A percentile compares a stretch with the other conserved stretches of the same genome.
Conservation (phyloP, 495 filamentous ascomycete genomes). For the Tuber calosporum region DNA sequence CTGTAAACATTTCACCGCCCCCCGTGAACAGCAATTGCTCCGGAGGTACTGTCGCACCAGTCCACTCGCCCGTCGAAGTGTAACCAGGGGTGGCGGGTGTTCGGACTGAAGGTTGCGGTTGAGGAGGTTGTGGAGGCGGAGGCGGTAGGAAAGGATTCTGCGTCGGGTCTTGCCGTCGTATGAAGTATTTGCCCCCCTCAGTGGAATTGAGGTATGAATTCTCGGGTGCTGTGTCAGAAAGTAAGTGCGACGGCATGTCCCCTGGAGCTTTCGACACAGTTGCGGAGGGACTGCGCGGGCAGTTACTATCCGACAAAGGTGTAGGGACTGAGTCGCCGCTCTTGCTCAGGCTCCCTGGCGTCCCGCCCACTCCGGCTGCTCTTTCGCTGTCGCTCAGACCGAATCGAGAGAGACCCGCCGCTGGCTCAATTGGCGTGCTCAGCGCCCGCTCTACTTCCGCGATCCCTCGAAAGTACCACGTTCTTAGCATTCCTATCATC, state of each 20-base stretch:
- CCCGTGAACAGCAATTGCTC: constrained; percentile 20
- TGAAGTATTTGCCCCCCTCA: background rate
- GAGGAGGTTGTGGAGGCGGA: background rate
- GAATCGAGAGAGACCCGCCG: constrained; percentile 1
- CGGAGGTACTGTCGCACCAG: background rate
- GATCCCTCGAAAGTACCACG: constrained; percentile 44
- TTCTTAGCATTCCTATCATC: constrained; percentile 62
- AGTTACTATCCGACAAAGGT: background rate
- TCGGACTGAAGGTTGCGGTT: background rate
- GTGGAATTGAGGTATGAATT: no score
- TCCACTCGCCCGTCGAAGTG: background rate
- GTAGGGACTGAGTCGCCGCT: background rate
- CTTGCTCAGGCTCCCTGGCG: background rate
- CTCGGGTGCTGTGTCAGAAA: no score
- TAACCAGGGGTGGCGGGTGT: background rate
- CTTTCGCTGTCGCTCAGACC: background rate
- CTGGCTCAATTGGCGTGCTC: constrained; percentile 8
- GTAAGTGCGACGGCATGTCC: no score
- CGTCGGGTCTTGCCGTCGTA: background rate
- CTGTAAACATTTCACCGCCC: constrained; percentile 28
- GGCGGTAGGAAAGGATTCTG: background rate
- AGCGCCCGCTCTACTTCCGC: constrained; percentile 34
- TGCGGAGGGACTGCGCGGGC: background rate
- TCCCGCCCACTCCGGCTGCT: background rate
- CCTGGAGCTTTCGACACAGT: background rate